These are phyloP conservation scores for Vigna radiata DNA, from an alignment of 306 rosid genomes.

Conservation along the genomic window DNA sequence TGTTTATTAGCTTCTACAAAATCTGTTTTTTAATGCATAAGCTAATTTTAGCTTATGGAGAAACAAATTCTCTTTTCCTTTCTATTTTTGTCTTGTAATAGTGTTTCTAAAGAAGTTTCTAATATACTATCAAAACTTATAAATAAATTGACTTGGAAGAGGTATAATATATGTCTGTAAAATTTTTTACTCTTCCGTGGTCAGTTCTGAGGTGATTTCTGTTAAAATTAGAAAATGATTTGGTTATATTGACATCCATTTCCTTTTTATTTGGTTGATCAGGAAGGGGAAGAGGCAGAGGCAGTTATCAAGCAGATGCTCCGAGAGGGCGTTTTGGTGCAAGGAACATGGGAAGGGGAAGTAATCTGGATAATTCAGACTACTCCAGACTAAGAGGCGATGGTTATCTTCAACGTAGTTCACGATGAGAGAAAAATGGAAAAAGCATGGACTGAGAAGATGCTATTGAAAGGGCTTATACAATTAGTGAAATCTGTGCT, in stretches of 20 bases:
- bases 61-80: too few relatives aligned
- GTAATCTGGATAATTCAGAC: conserved; percentile 65
- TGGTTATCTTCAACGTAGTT: conserved; percentile 72
- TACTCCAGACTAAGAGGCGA: conserved; percentile 70
- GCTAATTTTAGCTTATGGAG: too few relatives aligned
- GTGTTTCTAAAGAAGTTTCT: too few relatives aligned
- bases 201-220: neutral
- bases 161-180: neutral
- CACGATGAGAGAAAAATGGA: conserved; percentile 56
- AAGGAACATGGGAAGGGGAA: conserved; percentile 71
- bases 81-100: too few relatives aligned
- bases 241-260: conserved; percentile 30
- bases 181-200: neutral
- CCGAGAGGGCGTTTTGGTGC: conserved; percentile 80
- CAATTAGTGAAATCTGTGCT: conserved; percentile 47
- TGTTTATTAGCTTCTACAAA: too few relatives aligned
- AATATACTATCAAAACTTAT: too few relatives aligned
- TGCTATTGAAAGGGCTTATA: conserved; percentile 31
- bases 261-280: conserved; percentile 33
- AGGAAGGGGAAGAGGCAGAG: conserved; percentile 90
- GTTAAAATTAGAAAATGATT: conserved; percentile 1
- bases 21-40: too few relatives aligned
- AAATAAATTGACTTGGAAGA: neutral
- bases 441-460: conserved; percentile 30
- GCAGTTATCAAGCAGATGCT: conserved; percentile 68